phyloP scores from a whole-genome alignment of 2,329 filamentous ascomycete species.

The Talaromyces rugulosus region DNA sequence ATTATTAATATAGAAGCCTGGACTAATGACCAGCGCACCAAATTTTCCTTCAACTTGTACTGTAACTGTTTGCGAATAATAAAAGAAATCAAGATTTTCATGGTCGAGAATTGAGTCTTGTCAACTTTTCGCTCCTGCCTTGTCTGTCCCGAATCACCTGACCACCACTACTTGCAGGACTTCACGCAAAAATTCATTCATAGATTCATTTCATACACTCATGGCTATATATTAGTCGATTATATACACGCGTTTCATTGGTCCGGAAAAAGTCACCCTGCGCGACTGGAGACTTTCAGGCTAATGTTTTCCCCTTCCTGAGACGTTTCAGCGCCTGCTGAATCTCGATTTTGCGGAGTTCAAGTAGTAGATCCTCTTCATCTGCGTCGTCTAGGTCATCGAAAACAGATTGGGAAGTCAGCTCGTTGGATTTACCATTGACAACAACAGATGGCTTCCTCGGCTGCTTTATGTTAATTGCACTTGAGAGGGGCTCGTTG shows the following conservation, averaged over 20 bases:
- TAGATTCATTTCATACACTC: background rate
- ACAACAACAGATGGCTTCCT: slow-evolving; percentile 13
- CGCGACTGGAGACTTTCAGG: background rate
- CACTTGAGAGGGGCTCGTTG: background rate
- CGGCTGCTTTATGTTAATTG: slow-evolving; percentile 12
- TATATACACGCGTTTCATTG: background rate
- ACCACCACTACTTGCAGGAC: background rate
- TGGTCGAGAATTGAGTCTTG: background rate
- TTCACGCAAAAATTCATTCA: background rate
- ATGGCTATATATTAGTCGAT: background rate
- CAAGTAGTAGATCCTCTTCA: slow-evolving; percentile 32
- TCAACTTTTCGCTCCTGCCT: slow-evolving; percentile 3
- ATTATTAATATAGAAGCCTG: background rate
- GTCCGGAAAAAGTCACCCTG: background rate
- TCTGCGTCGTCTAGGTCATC: slow-evolving; percentile 29
- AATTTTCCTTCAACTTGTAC: background rate
- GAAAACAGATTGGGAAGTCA: slow-evolving; percentile 17
- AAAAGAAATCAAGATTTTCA: background rate
- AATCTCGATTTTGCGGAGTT: slow-evolving; percentile 32
- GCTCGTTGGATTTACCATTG: slow-evolving; percentile 17
- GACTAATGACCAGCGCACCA: background rate
- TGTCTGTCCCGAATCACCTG: slow-evolving; percentile 1
- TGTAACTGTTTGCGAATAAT: background rate
- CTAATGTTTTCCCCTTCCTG: slow-evolving; percentile 11
- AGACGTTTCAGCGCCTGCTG: slow-evolving; percentile 30